phyloP scores from a whole-genome alignment of 208 protist species.

The Acanthamoeba lugdunensis region DNA sequence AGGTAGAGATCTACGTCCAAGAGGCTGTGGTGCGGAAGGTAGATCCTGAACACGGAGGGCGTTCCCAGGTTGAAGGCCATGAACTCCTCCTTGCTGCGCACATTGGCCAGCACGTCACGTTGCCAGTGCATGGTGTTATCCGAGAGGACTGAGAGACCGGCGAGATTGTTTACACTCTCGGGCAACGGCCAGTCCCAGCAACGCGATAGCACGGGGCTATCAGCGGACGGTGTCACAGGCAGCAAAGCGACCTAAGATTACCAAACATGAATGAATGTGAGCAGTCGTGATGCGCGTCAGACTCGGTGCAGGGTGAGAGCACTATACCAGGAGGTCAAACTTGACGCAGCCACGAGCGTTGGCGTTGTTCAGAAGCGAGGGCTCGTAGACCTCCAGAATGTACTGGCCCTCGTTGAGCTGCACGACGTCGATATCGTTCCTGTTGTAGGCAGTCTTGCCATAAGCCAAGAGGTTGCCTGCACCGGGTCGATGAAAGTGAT shows the following conservation, averaged over 20 bases:
- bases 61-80: constrained; percentile 5
- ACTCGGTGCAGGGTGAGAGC: no score
- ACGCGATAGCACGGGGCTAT: neutral
- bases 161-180: neutral
- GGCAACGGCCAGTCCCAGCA: constrained; percentile 50
- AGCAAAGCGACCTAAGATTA: neutral
- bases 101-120: constrained; percentile 49
- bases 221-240: neutral
- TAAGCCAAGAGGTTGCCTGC: neutral
- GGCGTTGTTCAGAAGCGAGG: constrained; percentile 43
- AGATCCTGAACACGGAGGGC: constrained; percentile 48
- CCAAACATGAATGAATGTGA: no score
- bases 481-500: neutral
- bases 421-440: constrained; percentile 58
- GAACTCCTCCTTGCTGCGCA: neutral
- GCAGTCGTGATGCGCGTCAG: no score
- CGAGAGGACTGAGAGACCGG: neutral
- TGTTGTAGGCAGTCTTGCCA: constrained; percentile 68
- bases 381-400: constrained; percentile 65
- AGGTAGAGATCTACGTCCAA: constrained; percentile 65
- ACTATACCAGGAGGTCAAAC: neutral
- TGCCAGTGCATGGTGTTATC: constrained; percentile 18
- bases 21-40: neutral
- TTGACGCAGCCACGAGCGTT: constrained; percentile 27
- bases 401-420: constrained; percentile 35